Conservation (phyloP, 495 filamentous ascomycete species). For the Friedmanniomyces simplex region DNA sequence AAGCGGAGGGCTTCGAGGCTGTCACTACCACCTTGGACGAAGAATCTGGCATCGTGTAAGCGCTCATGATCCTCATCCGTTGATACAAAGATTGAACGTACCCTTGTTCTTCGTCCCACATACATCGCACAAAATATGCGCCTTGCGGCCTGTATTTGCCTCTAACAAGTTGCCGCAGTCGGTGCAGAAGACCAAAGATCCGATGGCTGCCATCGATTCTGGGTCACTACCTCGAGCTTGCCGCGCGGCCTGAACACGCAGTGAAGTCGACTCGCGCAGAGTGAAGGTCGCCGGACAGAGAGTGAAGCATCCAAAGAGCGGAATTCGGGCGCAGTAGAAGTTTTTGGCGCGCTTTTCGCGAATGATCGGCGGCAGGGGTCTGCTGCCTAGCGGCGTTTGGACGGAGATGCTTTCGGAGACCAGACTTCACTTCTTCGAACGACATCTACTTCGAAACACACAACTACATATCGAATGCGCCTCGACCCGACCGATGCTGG, state of each 20-base stretch:
- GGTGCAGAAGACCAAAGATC: slow-evolving; percentile 85
- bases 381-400: slow-evolving; percentile 2
- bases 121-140: slow-evolving; percentile 67
- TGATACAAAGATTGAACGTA: slow-evolving; percentile 32
- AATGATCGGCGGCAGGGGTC: slow-evolving; percentile 1
- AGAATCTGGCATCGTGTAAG: slow-evolving; percentile 46
- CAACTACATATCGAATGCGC: not conserved
- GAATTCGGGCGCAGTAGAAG: not conserved
- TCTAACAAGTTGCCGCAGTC: slow-evolving; percentile 78
- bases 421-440: too few relatives aligned
- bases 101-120: slow-evolving; percentile 79
- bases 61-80: not conserved
- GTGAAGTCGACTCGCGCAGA: not conserved
- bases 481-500: not conserved
- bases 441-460: not conserved
- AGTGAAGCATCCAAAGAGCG: not conserved
- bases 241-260: not conserved
- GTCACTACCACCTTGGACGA: slow-evolving; percentile 74
- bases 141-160: slow-evolving; percentile 62
- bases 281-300: not conserved
- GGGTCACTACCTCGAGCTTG: not conserved
- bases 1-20: slow-evolving; percentile 69
- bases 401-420: too few relatives aligned
- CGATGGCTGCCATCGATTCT: slow-evolving; percentile 65
- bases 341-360: not conserved